Evolutionary conservation across 2,329 filamentous ascomycete genomes (phyloP).

Genomic region (Colletotrichum horii): DNA sequence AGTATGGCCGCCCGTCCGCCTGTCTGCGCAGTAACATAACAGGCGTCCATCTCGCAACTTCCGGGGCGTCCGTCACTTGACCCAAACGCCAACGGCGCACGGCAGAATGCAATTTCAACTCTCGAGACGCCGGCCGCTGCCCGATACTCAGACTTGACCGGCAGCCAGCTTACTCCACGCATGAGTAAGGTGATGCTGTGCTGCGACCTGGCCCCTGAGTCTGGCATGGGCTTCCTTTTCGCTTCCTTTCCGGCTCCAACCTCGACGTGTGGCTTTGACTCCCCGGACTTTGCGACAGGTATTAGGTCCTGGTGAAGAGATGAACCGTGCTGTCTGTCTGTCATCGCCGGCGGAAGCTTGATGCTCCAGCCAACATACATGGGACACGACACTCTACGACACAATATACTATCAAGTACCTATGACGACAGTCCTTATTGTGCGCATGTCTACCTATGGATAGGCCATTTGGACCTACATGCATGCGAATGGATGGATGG

Average conservation of each 20-base stretch:
- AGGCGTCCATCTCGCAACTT: not conserved
- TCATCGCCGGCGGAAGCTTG: not conserved
- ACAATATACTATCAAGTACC: not conserved
- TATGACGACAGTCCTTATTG: not conserved
- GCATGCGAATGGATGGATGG: not conserved
- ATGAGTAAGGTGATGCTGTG: slow-evolving; percentile 10
- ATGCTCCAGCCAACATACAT: not conserved
- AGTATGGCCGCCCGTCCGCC: not conserved
- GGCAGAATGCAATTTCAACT: slow-evolving; percentile 4
- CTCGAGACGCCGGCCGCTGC: slow-evolving; percentile 6
- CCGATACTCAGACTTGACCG: slow-evolving; percentile 13
- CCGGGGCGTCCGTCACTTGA: slow-evolving; percentile 7
- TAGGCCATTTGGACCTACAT: not conserved
- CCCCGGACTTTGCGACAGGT: not conserved
- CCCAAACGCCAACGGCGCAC: slow-evolving; percentile 18
- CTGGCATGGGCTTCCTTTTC: not conserved
- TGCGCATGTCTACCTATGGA: not conserved
- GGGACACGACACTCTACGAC: not conserved
- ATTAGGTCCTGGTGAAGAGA: not conserved
- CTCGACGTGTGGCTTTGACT: slow-evolving; percentile 6
- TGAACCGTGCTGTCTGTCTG: not conserved
- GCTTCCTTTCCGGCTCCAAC: not conserved
- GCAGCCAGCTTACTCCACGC: not conserved
- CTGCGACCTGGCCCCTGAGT: not conserved
- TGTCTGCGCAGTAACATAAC: not conserved